Conservation (phyloP, 177 flowering plant species). For the Vitis hybrid region DNA sequence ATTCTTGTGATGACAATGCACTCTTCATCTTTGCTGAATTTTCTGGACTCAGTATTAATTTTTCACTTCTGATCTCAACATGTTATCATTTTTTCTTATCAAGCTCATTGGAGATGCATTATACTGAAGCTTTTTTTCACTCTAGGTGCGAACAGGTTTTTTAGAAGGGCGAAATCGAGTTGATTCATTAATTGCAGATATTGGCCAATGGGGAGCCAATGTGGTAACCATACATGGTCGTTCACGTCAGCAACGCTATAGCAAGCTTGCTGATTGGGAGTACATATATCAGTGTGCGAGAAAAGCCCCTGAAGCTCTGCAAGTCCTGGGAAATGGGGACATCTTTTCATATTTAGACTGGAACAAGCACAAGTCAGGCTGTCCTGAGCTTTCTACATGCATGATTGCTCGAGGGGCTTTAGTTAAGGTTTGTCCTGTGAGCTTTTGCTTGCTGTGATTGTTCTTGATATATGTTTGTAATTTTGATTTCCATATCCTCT, state of each 20-base stretch:
- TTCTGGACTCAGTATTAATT: no score
- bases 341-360: conserved; percentile 85
- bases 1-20: neutral
- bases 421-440: conserved; percentile 59
- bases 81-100: no score
- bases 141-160: conserved; percentile 85
- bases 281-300: conserved; percentile 78
- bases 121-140: conserved; percentile 4
- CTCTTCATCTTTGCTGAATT: no score
- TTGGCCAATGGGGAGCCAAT: conserved; percentile 85
- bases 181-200: conserved; percentile 79
- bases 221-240: conserved; percentile 95
- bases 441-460: neutral
- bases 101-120: no score
- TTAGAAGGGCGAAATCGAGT: conserved; percentile 90
- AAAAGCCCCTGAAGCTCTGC: conserved; percentile 62
- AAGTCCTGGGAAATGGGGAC: conserved; percentile 94
- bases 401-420: conserved; percentile 96
- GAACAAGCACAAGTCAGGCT: conserved; percentile 69
- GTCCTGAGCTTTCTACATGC: conserved; percentile 76
- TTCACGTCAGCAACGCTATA: conserved; percentile 94
- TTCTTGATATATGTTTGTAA: no score
- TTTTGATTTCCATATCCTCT: no score
- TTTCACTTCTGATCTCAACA: no score
- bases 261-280: conserved; percentile 97